Conservation (phyloP, 2,329 filamentous ascomycete genomes). For the Venturia asperata region DNA sequence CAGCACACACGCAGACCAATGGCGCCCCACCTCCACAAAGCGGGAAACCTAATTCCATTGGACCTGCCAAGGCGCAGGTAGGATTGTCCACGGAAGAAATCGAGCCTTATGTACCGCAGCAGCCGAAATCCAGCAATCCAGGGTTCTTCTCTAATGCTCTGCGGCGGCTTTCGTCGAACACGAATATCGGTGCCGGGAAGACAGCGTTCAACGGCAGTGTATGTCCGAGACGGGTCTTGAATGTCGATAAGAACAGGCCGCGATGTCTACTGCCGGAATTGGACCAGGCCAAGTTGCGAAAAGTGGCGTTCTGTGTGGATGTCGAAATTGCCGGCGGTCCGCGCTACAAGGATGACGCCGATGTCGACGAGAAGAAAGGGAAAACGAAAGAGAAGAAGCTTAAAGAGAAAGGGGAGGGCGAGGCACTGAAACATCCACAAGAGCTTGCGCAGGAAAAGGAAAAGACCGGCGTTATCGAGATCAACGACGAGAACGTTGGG, state of each 20-base stretch:
- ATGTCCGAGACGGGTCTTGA: constrained; percentile 74
- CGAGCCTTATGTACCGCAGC: constrained; percentile 65
- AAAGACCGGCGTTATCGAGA: constrained; percentile 36
- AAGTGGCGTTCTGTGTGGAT: constrained; percentile 93
- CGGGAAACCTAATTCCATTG: constrained; percentile 22
- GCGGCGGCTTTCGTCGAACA: constrained; percentile 65
- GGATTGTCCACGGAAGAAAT: constrained; percentile 32
- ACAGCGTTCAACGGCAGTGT: constrained; percentile 57
- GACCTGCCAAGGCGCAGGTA: constrained; percentile 5
- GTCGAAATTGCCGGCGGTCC: constrained; percentile 91
- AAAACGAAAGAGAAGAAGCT: constrained; percentile 56
- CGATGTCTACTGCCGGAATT: constrained; percentile 74
- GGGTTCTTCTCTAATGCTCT: constrained; percentile 70
- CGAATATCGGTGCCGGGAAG: constrained; percentile 40
- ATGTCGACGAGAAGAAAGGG: constrained; percentile 33
- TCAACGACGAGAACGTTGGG: constrained; percentile 33
- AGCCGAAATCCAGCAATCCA: constrained; percentile 51
- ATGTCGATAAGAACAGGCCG: constrained; percentile 73
- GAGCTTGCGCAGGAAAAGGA: constrained; percentile 50
- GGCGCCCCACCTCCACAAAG: constrained; percentile 22
- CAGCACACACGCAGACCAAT: constrained; percentile 23
- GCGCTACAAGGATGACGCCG: constrained; percentile 53
- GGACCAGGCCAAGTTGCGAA: constrained; percentile 69
- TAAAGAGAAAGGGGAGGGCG: constrained; percentile 65
- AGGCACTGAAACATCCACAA: constrained; percentile 62